A percentile compares a stretch with the other conserved stretches of the same genome.
Evolutionary conservation across 2,329 filamentous ascomycete species (phyloP).

Genomic region (Dendrostoma leiphaemia): DNA sequence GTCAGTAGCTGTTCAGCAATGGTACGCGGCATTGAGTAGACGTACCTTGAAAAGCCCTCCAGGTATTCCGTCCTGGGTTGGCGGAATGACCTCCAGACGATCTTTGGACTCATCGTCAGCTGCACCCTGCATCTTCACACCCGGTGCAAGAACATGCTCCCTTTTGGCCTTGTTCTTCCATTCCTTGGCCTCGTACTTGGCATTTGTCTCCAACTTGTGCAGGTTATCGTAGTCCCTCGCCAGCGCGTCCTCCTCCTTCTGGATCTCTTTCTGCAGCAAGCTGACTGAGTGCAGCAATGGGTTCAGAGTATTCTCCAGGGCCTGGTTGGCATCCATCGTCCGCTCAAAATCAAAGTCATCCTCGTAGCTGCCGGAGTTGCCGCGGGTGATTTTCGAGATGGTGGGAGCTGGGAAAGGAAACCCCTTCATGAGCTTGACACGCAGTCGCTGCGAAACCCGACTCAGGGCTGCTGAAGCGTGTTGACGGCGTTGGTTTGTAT

Average conservation of each 20-base stretch:
- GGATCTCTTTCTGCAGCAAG: slow-evolving; percentile 57
- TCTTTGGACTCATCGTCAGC: slow-evolving; percentile 7
- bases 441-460: slow-evolving; percentile 53
- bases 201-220: slow-evolving; percentile 52
- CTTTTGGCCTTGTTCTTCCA: slow-evolving; percentile 49
- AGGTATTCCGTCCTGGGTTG: neutral
- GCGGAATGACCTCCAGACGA: slow-evolving; percentile 20
- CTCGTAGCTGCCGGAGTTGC: slow-evolving; percentile 44
- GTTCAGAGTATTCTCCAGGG: slow-evolving; percentile 57
- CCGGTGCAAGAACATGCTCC: slow-evolving; percentile 49
- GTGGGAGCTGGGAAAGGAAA: slow-evolving; percentile 65
- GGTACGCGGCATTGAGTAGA: slow-evolving; percentile 16
- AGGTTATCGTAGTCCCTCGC: slow-evolving; percentile 54
- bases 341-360: slow-evolving; percentile 66
- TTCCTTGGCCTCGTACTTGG: slow-evolving; percentile 50
- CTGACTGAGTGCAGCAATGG: slow-evolving; percentile 62
- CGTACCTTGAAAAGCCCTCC: slow-evolving; percentile 30
- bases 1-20: neutral
- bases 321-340: slow-evolving; percentile 56
- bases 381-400: slow-evolving; percentile 12
- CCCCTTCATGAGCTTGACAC: slow-evolving; percentile 55
- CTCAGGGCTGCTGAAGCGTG: slow-evolving; percentile 57
- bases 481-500: slow-evolving; percentile 44
- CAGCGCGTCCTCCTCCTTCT: slow-evolving; percentile 53
- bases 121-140: slow-evolving; percentile 20